phyloP scores from a whole-genome alignment of 2,329 filamentous ascomycete species.

The Clarireedia paspali region DNA sequence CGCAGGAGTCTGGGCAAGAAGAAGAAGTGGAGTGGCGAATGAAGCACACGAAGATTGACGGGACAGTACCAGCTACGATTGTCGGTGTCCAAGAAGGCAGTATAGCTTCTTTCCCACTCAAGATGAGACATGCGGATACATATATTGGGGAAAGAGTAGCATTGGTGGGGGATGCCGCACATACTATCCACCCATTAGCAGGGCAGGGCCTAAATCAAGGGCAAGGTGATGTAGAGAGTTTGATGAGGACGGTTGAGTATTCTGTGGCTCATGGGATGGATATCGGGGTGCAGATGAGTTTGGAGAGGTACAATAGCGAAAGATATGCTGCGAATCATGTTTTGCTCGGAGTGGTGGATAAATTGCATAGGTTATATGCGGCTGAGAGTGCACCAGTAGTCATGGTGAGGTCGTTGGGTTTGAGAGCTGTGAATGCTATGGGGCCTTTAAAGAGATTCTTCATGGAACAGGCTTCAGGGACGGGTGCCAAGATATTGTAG shows the following conservation, averaged over 20 bases:
- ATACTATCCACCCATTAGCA: conserved; percentile 89
- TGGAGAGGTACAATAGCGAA: conserved; percentile 76
- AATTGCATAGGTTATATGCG: conserved; percentile 89
- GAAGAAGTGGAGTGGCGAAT: conserved; percentile 83
- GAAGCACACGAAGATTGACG: conserved; percentile 48
- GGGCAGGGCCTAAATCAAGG: conserved; percentile 94
- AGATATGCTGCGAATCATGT: conserved; percentile 77
- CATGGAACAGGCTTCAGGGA: conserved; percentile 65
- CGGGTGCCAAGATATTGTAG: conserved; percentile 39
- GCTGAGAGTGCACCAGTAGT: conserved; percentile 73
- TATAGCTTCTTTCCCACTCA: conserved; percentile 84
- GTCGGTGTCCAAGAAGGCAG: conserved; percentile 68
- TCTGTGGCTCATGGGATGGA: conserved; percentile 81
- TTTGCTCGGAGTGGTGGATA: conserved; percentile 74
- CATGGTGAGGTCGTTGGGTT: conserved; percentile 66
- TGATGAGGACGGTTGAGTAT: conserved; percentile 66
- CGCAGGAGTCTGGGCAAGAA: conserved; percentile 46
- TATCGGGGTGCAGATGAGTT: conserved; percentile 66
- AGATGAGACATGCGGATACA: conserved; percentile 85
- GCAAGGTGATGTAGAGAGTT: conserved; percentile 76
- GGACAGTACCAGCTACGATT: conserved; percentile 57
- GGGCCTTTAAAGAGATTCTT: conserved; percentile 73
- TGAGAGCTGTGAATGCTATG: conserved; percentile 68
- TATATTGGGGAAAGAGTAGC: conserved; percentile 89
- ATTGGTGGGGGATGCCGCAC: conserved; percentile 87